phyloP scores from a whole-genome alignment of 2,329 filamentous ascomycete genomes.

The Ceratocystiopsis sp. region DNA sequence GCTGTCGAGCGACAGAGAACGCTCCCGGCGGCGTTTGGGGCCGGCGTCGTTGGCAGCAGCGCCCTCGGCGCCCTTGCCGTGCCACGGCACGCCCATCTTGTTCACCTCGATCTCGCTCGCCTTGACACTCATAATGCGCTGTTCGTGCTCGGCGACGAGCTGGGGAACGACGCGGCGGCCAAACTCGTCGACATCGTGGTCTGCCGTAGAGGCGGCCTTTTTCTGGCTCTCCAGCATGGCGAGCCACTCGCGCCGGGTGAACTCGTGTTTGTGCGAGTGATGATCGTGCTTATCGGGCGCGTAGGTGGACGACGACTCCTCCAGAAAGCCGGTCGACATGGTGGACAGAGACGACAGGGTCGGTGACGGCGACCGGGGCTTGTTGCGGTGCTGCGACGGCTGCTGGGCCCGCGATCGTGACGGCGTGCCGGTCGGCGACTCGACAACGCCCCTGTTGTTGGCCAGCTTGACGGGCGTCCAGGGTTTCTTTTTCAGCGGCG shows the following conservation, averaged over 20 bases:
- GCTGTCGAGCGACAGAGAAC: constrained; percentile 7
- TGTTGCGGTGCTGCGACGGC: too few species aligned
- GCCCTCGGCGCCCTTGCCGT: constrained; percentile 1
- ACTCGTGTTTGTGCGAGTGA: constrained; percentile 2
- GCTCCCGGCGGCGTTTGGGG: constrained; percentile 1
- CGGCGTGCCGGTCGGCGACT: constrained; percentile 13
- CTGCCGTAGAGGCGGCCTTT: not conserved
- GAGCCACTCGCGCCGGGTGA: constrained; percentile 7
- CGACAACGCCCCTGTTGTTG: constrained; percentile 7
- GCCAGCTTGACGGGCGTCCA: constrained; percentile 39
- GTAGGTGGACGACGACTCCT: not conserved
- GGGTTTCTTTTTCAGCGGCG: constrained; percentile 47
- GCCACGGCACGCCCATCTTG: constrained; percentile 8
- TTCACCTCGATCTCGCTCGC: constrained; percentile 10
- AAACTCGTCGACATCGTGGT: constrained; percentile 8
- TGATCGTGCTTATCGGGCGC: not conserved
- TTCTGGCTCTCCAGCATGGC: constrained; percentile 7
- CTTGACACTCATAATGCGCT: constrained; percentile 9
- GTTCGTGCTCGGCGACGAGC: constrained; percentile 10
- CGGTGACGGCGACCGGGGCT: not conserved
- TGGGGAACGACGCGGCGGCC: constrained; percentile 6
- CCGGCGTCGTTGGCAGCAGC: too few species aligned
- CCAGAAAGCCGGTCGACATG: too few species aligned
- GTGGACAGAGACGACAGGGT: too few species aligned
- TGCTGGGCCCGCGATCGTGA: constrained; percentile 6